A percentile compares a stretch with the other conserved stretches of the same genome.
Conservation (phyloP, 2,329 filamentous ascomycete genomes). For the Esteya vermicola region DNA sequence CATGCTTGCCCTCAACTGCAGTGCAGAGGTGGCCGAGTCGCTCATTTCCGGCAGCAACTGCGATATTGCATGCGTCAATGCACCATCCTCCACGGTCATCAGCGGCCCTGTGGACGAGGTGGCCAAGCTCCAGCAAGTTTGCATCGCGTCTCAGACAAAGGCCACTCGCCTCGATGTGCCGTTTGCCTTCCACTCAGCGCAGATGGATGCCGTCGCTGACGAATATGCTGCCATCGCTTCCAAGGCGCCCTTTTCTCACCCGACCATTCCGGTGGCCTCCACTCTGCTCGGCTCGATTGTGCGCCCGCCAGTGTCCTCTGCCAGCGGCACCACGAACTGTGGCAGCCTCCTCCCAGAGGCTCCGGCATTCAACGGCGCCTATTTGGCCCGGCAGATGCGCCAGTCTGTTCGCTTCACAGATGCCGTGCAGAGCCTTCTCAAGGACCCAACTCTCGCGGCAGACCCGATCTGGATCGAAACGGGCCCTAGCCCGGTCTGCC, state of each 20-base stretch:
- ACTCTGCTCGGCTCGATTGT: background rate
- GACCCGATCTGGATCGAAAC: background rate
- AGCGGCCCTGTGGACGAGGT: conserved; percentile 36
- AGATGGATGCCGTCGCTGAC: background rate
- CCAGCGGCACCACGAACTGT: too few species aligned
- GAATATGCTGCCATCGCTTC: background rate
- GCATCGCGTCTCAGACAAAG: background rate
- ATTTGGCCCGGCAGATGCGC: background rate
- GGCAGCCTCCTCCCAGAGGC: background rate
- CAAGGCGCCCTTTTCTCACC: background rate
- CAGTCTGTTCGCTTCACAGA: background rate
- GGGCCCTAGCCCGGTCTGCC: background rate
- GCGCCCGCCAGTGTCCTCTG: too few species aligned
- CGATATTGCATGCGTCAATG: conserved; percentile 47
- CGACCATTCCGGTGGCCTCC: background rate
- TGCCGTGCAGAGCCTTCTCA: background rate
- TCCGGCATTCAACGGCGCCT: background rate
- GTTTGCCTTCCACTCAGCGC: background rate
- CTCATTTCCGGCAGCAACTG: conserved; percentile 10
- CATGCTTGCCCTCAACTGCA: conserved; percentile 24
- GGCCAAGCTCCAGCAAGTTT: conserved; percentile 1
- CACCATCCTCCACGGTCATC: conserved; percentile 45
- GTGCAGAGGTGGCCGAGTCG: conserved; percentile 15
- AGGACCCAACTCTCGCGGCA: background rate
- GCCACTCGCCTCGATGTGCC: background rate